Evolutionary conservation across 2,329 filamentous ascomycete genomes (phyloP), one percentile per base, ranked within the genome.

Genomic region (Phialophora chinensis): DNA sequence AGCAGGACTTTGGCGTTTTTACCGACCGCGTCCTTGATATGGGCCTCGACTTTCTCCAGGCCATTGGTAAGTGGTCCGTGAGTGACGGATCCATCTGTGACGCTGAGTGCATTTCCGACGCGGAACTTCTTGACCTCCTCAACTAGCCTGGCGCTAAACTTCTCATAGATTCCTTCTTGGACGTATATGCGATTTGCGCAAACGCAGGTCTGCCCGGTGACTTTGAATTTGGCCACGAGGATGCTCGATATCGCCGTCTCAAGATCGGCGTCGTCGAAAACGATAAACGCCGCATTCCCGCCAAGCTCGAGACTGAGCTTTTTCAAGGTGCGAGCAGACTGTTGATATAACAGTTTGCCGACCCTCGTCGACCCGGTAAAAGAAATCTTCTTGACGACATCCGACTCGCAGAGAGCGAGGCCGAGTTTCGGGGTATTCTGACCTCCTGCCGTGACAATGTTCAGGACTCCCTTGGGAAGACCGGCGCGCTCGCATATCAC

Each of bases 381-480:
- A 0, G 68, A 68, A n/a, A 68, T 54, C 56, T 76, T 75, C 57
- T 71, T 72, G 52, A 76, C 71, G 2, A 74, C 65, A 8, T 54
- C 31, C 64, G 72, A 62, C 72, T 70, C 56, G 66, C 72, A 75
- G 14, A 76, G 68, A 14, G 74, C 72, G 17, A 60, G 38, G 6
- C 94, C 94, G 3, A 97, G 86, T 71, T 89, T 87, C 12, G 89
- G 83, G 0, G 92, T 97, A 78, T 96, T 95, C 60, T 89, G 80
- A 3, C 90, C 79, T 0, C 90, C 79, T 0, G 92, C 73, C 0
- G 74, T 76, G 17, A 77, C 62, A 5, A 76, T 71, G 61, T 78
- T 77, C 62, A 78, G 67, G 1, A 74, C 73, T 3, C 75, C 75
- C 17, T 71, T 68, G n/a, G 76, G 73, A 33, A 77, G 68, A 6